These are phyloP conservation scores for Atkinsonella texensis DNA, from an alignment of 2,329 filamentous ascomycete species.

Conservation along the genomic window DNA sequence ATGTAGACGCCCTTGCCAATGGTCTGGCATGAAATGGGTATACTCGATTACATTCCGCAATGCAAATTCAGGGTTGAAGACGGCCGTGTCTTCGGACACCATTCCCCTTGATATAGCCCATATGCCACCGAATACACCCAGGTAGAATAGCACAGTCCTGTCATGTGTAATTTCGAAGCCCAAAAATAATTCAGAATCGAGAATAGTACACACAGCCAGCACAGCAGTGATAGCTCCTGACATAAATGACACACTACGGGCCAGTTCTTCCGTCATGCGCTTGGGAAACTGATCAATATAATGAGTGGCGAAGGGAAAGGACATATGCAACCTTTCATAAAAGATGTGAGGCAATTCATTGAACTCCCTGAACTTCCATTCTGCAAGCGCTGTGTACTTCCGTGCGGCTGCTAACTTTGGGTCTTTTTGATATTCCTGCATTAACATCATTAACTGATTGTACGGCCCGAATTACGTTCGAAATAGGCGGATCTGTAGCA, in stretches of 20 bases:
- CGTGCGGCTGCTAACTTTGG: slow-evolving; percentile 70
- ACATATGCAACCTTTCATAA: slow-evolving; percentile 81
- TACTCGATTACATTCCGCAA: slow-evolving; percentile 82
- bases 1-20: slow-evolving; percentile 84
- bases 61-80: slow-evolving; percentile 87
- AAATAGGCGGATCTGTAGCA: background rate
- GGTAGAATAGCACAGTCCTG: slow-evolving; percentile 80
- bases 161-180: slow-evolving; percentile 85
- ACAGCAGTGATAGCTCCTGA: slow-evolving; percentile 79
- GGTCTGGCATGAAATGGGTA: slow-evolving; percentile 79
- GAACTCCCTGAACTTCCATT: slow-evolving; percentile 98
- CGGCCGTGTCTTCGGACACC: slow-evolving; percentile 75
- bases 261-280: slow-evolving; percentile 77
- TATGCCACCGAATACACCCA: slow-evolving; percentile 68
- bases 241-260: slow-evolving; percentile 76
- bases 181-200: slow-evolving; percentile 83
- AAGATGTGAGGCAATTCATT: slow-evolving; percentile 94
- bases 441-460: background rate
- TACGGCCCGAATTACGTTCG: background rate
- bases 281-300: slow-evolving; percentile 97
- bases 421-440: slow-evolving; percentile 86
- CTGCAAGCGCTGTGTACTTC: slow-evolving; percentile 82
- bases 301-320: slow-evolving; percentile 79
- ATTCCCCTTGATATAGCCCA: slow-evolving; percentile 76
- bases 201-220: slow-evolving; percentile 68